Base-by-base conservation (phyloP, 108 stramenopile species). In the Pseudonitzschia multistriata region DNA sequence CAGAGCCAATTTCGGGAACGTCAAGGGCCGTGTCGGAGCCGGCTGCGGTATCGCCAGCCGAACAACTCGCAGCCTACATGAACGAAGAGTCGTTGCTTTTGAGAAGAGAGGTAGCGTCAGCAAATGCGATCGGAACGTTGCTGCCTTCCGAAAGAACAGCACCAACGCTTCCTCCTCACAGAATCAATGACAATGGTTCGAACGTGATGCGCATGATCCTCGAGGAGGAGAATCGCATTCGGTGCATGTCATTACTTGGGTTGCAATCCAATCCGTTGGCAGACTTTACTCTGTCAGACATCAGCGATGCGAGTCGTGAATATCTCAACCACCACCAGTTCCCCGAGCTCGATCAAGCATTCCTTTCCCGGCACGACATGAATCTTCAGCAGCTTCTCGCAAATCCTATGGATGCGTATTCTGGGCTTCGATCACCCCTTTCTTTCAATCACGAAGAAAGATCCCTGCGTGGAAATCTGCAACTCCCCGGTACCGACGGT, bases 191-290 rank as follows among this genome's bases (percentile, higher is more conserved):
- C 13, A 30, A 59, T 5, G 19, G 35, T 59, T 59, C 57, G 33
- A n/a, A 59, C 34, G 8, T 59, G 57, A 33, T 59, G 8, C 57
- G 57, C 35, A 31, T 59, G 33, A 59, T 59, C 57, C 31, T 35
- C 5, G 33, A 59, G 57, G 57, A 59, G 13, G 57, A 59, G n/a
- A 59, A 59, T 15, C 34, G 30, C 5, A 11, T 11, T 15, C 57
- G 57, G 29, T 59, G 35, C 35, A 14, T 33, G 57, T 59, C 57
- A 17, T 33, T 59, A 3, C 31, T 59, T 4, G 6, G n/a, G 3
- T 15, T 33, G 6, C 31, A 33, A 36, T 30, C 29, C 13, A 55
- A 25, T 55, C 54, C 54, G 13, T 30, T 55, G 29, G 3, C 54
- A 27, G 27, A 55, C 54, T 27, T 30, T 13, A 19, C 5, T 53